These are phyloP conservation scores for Solanum hybrid DNA, from an alignment of 305 asterid genomes.

Conservation along the genomic window DNA sequence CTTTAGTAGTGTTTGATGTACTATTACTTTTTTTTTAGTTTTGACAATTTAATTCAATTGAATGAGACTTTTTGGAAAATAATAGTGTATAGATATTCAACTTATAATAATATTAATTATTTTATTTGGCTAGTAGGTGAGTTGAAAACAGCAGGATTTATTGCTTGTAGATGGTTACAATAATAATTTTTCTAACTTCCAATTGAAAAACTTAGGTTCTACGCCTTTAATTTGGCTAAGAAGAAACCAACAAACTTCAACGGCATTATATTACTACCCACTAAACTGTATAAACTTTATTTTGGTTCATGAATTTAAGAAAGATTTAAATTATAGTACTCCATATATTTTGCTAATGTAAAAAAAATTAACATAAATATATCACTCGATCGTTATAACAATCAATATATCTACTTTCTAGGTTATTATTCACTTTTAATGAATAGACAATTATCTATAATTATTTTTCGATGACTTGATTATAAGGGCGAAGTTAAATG, in stretches of 20 bases:
- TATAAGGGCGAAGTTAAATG: not conserved
- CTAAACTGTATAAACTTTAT: not conserved
- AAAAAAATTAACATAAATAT: not conserved
- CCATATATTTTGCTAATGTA: not conserved
- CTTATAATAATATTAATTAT: not conserved
- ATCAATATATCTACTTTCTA: not conserved
- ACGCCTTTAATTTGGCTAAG: constrained; percentile 11
- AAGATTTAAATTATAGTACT: not conserved
- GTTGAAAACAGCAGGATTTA: constrained; percentile 4
- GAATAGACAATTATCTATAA: not conserved
- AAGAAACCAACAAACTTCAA: not conserved
- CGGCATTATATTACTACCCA: not conserved
- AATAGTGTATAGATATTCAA: not conserved
- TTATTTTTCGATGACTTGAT: not conserved
- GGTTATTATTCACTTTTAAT: not conserved
- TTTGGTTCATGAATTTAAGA: not conserved
- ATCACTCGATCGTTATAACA: not conserved
- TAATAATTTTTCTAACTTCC: not conserved
- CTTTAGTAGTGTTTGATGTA: not conserved
- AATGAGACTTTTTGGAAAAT: not conserved
- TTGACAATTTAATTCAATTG: not conserved
- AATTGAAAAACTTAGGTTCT: constrained; percentile 15
- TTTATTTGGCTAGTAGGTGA: not conserved
- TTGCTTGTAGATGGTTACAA: not conserved
- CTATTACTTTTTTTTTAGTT: not conserved